Percentiles rank a stretch among this genome's conserved stretches.
Evolutionary conservation across 495 filamentous ascomycete genomes (phyloP).

Genomic region (Hyaloscypha bicolor): DNA sequence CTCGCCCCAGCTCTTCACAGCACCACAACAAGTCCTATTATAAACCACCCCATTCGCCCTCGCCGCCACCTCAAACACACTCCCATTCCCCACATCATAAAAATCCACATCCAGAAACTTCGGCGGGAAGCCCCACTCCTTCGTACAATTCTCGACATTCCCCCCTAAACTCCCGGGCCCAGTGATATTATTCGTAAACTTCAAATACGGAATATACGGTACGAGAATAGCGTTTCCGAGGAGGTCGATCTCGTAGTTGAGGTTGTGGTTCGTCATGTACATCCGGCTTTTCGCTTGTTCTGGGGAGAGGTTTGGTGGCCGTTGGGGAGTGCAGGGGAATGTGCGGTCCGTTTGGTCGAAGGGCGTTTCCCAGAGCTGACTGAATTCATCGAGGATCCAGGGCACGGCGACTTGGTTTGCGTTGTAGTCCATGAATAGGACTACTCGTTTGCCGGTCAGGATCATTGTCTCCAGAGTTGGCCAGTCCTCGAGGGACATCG

Average conservation of each 20-base stretch:
- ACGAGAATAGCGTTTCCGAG: conserved; percentile 57
- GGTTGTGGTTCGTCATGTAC: conserved; percentile 92
- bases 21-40: conserved; percentile 72
- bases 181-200: conserved; percentile 68
- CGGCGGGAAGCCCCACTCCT: conserved; percentile 71
- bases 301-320: conserved; percentile 64
- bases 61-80: conserved; percentile 90
- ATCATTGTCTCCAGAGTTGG: conserved; percentile 83
- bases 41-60: conserved; percentile 84
- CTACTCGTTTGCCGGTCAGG: conserved; percentile 54
- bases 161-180: conserved; percentile 70
- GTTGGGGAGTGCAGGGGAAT: conserved; percentile 70
- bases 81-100: conserved; percentile 81
- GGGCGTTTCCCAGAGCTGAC: conserved; percentile 74
- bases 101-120: conserved; percentile 93
- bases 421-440: conserved; percentile 73
- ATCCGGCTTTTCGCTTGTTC: conserved; percentile 50
- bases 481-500: conserved; percentile 77
- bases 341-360: conserved; percentile 66
- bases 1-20: conserved; percentile 5
- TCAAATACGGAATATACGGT: conserved; percentile 70
- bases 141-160: conserved; percentile 67
- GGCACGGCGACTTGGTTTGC: conserved; percentile 79
- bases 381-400: conserved; percentile 76
- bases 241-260: conserved; percentile 74